Percentiles rank a stretch among this genome's conserved stretches.
Evolutionary conservation across 306 rosid species (phyloP).

Genomic region (Acacia melanoxylon): DNA sequence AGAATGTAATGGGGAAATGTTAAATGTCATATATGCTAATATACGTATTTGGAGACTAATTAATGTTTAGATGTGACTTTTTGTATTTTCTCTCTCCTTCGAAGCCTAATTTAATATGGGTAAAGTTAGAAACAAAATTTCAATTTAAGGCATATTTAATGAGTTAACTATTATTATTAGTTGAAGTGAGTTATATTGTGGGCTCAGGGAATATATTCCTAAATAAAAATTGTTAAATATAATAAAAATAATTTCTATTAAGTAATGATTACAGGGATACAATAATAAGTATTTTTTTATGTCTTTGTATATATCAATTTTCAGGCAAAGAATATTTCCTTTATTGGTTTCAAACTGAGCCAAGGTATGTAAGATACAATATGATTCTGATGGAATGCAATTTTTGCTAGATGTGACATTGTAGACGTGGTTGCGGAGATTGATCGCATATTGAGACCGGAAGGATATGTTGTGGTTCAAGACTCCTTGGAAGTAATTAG

Average conservation of each 20-base stretch:
- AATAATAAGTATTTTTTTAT: not conserved
- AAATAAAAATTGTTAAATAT: too few species aligned
- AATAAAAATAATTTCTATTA: not conserved
- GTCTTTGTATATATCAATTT: not conserved
- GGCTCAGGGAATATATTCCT: too few species aligned
- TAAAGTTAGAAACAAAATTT: too few species aligned
- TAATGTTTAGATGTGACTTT: too few species aligned
- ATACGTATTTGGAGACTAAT: too few species aligned
- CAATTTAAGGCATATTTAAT: too few species aligned
- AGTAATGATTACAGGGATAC: not conserved
- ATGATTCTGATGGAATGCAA: constrained; percentile 21
- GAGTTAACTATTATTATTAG: too few species aligned
- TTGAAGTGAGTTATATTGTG: too few species aligned
- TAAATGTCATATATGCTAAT: not conserved
- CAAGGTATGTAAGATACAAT: constrained; percentile 4
- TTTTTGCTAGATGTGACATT: constrained; percentile 66
- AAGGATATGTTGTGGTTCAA: constrained; percentile 68
- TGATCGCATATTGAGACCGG: constrained; percentile 87
- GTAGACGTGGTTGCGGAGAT: constrained; percentile 66
- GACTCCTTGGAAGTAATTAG: constrained; percentile 66
- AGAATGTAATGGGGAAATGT: not conserved
- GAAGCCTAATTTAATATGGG: too few species aligned
- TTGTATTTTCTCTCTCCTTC: too few species aligned
- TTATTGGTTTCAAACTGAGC: too few species aligned
- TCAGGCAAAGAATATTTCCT: not conserved